phyloP scores from a whole-genome alignment of 306 rosid genomes.

The Castanea crenata region DNA sequence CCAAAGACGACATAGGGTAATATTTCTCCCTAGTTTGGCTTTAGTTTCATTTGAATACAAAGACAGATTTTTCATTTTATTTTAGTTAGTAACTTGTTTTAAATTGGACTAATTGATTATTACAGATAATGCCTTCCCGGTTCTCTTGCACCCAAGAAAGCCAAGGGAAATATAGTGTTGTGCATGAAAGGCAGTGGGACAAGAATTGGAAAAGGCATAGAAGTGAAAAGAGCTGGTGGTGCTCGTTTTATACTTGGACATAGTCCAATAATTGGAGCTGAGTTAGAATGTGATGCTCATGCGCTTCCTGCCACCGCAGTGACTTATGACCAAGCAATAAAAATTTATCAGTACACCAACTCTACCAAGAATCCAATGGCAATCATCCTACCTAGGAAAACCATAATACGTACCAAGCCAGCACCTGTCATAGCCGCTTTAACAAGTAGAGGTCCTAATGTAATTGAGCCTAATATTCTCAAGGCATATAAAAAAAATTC shows the following conservation, averaged over 20 bases:
- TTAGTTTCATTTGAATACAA: no score
- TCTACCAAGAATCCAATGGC: slow-evolving; percentile 53
- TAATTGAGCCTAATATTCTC: slow-evolving; percentile 64
- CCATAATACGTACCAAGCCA: slow-evolving; percentile 60
- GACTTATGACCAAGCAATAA: slow-evolving; percentile 41
- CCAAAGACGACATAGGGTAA: slow-evolving; percentile 38
- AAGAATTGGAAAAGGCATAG: slow-evolving; percentile 59
- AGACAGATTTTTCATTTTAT: no score
- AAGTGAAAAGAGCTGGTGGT: slow-evolving; percentile 73
- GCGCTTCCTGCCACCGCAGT: slow-evolving; percentile 69
- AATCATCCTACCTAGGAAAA: slow-evolving; percentile 50
- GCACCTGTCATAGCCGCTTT: slow-evolving; percentile 77
- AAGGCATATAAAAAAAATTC: slow-evolving; percentile 43
- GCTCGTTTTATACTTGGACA: slow-evolving; percentile 62
- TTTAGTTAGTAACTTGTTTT: neutral
- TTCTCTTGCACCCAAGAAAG: slow-evolving; percentile 55
- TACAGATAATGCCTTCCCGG: slow-evolving; percentile 68
- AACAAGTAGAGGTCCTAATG: slow-evolving; percentile 84
- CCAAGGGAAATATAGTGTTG: slow-evolving; percentile 67
- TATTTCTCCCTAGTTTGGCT: neutral
- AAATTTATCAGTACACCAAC: slow-evolving; percentile 44
- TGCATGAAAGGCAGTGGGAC: slow-evolving; percentile 68
- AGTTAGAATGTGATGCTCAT: slow-evolving; percentile 54
- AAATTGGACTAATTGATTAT: neutral
- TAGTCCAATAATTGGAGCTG: slow-evolving; percentile 39